Conservation (phyloP, 2,329 filamentous ascomycete species). For the Periconia macrospinosa region DNA sequence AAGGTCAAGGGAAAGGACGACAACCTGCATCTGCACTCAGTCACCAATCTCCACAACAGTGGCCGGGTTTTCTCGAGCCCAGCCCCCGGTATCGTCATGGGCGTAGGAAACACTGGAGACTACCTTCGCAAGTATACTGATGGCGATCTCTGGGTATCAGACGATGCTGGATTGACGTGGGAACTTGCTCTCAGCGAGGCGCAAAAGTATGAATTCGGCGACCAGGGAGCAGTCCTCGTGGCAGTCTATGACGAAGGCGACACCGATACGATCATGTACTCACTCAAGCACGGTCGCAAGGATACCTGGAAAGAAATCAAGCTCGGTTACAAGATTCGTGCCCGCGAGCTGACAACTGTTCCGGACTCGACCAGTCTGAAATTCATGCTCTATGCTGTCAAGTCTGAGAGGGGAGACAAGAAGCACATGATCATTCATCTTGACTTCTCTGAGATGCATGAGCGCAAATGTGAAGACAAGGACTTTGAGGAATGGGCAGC, state of each 20-base stretch:
- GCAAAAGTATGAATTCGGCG: conserved; percentile 95
- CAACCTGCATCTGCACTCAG: conserved; percentile 84
- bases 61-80: conserved; percentile 92
- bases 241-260: conserved; percentile 71
- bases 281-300: conserved; percentile 79
- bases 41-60: conserved; percentile 79
- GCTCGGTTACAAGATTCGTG: conserved; percentile 70
- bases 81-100: conserved; percentile 91
- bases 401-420: conserved; percentile 46
- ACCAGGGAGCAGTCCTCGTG: conserved; percentile 85
- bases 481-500: conserved; percentile 92
- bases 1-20: conserved; percentile 67
- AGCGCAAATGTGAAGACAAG: conserved; percentile 72
- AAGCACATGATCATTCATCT: conserved; percentile 71
- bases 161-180: conserved; percentile 89
- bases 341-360: conserved; percentile 79
- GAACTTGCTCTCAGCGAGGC: conserved; percentile 72
- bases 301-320: conserved; percentile 71
- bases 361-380: conserved; percentile 92
- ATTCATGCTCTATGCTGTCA: conserved; percentile 73
- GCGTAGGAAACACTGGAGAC: conserved; percentile 85
- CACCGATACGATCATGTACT: conserved; percentile 72
- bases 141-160: conserved; percentile 82
- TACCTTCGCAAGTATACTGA: conserved; percentile 70
- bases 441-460: conserved; percentile 80